phyloP scores from a whole-genome alignment of 768 basidiomycete species.

The Pulveroboletus sp. region DNA sequence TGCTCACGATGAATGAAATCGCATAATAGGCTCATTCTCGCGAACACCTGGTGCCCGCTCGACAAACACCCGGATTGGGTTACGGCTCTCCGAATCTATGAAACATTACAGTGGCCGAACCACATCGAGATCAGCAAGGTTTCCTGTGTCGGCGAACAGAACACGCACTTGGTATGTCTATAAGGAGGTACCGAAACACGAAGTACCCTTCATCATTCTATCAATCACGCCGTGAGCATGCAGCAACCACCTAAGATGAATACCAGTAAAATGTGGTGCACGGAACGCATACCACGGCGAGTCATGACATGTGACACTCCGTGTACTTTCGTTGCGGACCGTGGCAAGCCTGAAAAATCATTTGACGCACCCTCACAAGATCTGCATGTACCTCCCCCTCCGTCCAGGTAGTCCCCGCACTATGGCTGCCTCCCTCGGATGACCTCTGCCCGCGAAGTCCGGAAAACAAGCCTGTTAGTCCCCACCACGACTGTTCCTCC shows the following conservation, averaged over 20 bases:
- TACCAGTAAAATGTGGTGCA: constrained; percentile 1
- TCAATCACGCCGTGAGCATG: constrained; percentile 9
- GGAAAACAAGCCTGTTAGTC: constrained; percentile 66
- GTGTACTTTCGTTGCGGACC: not conserved
- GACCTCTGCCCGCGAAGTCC: constrained; percentile 48
- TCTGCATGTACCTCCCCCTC: constrained; percentile 84
- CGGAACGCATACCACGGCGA: not conserved
- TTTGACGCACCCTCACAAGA: constrained; percentile 59
- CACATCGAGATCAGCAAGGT: not conserved
- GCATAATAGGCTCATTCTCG: constrained; percentile 70
- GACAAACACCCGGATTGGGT: constrained; percentile 66
- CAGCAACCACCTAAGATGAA: constrained; percentile 2
- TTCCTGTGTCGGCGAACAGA: constrained; percentile 18
- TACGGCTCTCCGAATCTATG: constrained; percentile 59
- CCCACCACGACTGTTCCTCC: constrained; percentile 43
- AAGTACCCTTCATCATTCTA: constrained; percentile 79
- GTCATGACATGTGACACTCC: not conserved
- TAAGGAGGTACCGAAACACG: constrained; percentile 70
- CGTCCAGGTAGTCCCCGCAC: constrained; percentile 48
- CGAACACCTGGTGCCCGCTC: constrained; percentile 63
- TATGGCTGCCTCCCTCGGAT: constrained; percentile 28
- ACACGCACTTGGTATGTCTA: constrained; percentile 75
- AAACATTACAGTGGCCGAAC: constrained; percentile 10
- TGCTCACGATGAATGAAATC: constrained; percentile 49
- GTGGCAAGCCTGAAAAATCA: constrained; percentile 1